Base-by-base conservation (phyloP, 2,329 filamentous ascomycete species). In the Aspergillus ustus region DNA sequence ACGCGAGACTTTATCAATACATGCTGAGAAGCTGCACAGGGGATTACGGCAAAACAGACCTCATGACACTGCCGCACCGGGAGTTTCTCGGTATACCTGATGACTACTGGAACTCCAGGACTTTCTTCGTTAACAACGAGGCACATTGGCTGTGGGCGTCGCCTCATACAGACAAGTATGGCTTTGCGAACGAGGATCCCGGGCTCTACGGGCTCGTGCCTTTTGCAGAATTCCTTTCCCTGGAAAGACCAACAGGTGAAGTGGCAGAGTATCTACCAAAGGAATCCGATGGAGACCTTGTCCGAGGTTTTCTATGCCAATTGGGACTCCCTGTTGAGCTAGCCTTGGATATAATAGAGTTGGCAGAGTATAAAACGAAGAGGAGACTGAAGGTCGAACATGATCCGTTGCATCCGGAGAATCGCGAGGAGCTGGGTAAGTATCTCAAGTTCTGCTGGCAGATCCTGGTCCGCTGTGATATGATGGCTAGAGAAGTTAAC, bases 361-460 rank as follows among this genome's bases (percentile, higher is more conserved):
- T 54, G 13, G 50, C 29, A 3, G 51, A 28, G 3, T 54, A 54
- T 11, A 20, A 59, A 5, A 4, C 45, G 17, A 44, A n/a, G 17
- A 19, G 50, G 6, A n/a, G 49, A 34, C 56, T 59, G 4, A 40
- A 13, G 11, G 15, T 54, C 13, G 40, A 51, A 8, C 43, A 60
- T 20, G 57, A 60, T 31, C 57, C 51, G 4, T 50, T 60, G 7
- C 57, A 60, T n/a, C 43, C 44, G 3, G 44, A 25, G 9, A 60
- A 60, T 17, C 29, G 31, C 2, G 28, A 37, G 4, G 57, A 43
- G 19, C 20, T 60, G 9, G 19, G 17, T 7, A 49, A 31, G n/a
- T 60, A 60, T 34, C 51, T 60, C 4, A 54, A 17, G 2, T 54
- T 19, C 43, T 54, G 57, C 31, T 54, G 57, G 57, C 28, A 28